phyloP scores from a whole-genome alignment of 2,329 filamentous ascomycete genomes.

The Samsoniella hepiali region DNA sequence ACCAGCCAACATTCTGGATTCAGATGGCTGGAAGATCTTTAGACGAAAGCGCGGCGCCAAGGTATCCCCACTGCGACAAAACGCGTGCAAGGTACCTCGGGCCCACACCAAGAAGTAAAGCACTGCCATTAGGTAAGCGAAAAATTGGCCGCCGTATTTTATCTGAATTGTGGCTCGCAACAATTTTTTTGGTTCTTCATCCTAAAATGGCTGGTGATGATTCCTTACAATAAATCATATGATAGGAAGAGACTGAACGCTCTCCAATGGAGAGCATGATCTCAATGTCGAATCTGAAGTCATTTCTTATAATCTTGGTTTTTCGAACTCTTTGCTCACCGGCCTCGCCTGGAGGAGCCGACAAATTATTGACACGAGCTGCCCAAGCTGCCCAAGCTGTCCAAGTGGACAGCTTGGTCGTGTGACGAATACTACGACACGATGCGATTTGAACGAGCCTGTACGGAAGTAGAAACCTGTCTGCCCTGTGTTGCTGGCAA shows the following conservation, averaged over 20 bases:
- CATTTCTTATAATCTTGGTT: constrained; percentile 21
- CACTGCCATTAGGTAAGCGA: constrained; percentile 27
- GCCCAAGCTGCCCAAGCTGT: not conserved
- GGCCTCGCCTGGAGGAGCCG: not conserved
- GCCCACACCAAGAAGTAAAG: not conserved
- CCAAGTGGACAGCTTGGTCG: constrained; percentile 1
- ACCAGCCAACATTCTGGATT: not conserved
- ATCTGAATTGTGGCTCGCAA: constrained; percentile 23
- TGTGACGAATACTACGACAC: not conserved
- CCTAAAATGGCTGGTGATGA: constrained; percentile 58
- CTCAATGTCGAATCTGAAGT: constrained; percentile 63
- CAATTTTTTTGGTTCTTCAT: constrained; percentile 31
- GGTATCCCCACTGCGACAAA: constrained; percentile 11
- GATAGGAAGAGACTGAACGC: constrained; percentile 69
- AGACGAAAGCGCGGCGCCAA: not conserved
- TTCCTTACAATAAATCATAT: constrained; percentile 51
- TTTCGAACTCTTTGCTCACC: not conserved
- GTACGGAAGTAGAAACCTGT: not conserved
- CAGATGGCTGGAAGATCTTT: constrained; percentile 9
- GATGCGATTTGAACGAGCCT: no score
- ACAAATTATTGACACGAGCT: not conserved
- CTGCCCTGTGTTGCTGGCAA: no score
- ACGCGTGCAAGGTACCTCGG: constrained; percentile 1
- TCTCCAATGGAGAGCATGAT: constrained; percentile 55
- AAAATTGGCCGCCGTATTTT: constrained; percentile 17